Conservation (phyloP, 768 basidiomycete genomes). For the Hypholoma sublateritium region DNA sequence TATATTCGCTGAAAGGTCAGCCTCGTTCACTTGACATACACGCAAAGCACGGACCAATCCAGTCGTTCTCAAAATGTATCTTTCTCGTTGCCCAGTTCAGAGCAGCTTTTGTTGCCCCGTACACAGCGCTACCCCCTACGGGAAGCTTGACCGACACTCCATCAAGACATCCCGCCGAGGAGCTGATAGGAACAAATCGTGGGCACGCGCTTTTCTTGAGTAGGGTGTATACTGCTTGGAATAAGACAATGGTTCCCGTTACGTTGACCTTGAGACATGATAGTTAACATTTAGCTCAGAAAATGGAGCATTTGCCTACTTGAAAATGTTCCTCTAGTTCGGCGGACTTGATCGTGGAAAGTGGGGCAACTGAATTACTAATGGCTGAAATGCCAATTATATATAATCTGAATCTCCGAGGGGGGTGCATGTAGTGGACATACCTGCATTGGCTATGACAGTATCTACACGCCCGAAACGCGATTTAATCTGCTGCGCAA, state of each 20-base stretch:
- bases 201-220: background rate
- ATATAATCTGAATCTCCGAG: too few species aligned
- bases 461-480: background rate
- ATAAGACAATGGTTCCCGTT: background rate
- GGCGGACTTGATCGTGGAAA: background rate
- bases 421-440: background rate
- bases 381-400: background rate
- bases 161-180: background rate
- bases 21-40: background rate
- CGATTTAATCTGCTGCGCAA: background rate
- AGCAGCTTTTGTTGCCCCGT: conserved; percentile 4
- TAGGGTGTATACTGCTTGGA: background rate
- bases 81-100: conserved; percentile 8
- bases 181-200: background rate
- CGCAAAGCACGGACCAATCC: conserved; percentile 1
- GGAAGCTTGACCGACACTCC: background rate
- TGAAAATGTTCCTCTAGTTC: background rate
- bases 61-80: conserved; percentile 14
- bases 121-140: background rate
- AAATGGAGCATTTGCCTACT: background rate
- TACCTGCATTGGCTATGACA: conserved; percentile 1
- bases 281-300: background rate
- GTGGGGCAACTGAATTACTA: background rate
- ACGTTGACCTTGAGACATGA: background rate
- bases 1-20: background rate